These are phyloP conservation scores for Gyromitra esculenta DNA, from an alignment of 2,329 filamentous ascomycete species.

Conservation along the genomic window DNA sequence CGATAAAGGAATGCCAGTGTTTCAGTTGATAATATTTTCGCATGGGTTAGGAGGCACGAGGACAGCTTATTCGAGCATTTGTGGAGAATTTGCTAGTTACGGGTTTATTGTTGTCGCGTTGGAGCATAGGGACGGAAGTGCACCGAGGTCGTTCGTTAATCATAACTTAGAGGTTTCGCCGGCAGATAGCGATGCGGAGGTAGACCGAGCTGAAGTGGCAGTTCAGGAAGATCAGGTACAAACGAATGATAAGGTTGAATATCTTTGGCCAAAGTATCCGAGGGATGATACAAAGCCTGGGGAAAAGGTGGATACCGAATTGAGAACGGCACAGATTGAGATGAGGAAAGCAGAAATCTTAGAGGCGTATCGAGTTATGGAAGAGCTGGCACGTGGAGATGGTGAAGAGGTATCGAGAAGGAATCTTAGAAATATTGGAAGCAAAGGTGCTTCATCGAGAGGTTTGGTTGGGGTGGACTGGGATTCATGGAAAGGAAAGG, in stretches of 20 bases:
- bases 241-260: constrained; percentile 20
- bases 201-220: neutral
- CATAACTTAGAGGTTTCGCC: constrained; percentile 1
- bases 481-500: constrained; percentile 30
- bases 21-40: constrained; percentile 34
- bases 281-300: constrained; percentile 39
- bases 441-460: constrained; percentile 35
- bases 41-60: constrained; percentile 29
- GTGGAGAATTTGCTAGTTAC: constrained; percentile 34
- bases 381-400: constrained; percentile 14
- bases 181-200: constrained; percentile 7
- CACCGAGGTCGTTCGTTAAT: constrained; percentile 27
- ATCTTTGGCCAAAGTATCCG: constrained; percentile 31
- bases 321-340: constrained; percentile 25
- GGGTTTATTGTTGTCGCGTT: constrained; percentile 33
- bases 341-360: constrained; percentile 20
- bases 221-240: constrained; percentile 5
- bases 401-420: constrained; percentile 13
- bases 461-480: constrained; percentile 26
- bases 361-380: constrained; percentile 18
- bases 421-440: constrained; percentile 29
- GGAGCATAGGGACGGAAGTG: constrained; percentile 36
- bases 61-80: constrained; percentile 39
- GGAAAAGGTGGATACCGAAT: constrained; percentile 18
- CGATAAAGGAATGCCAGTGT: constrained; percentile 4